Evolutionary conservation across 1,284 basidiomycete species (phyloP), one percentile per base, ranked within the genome.

Genomic region (Spongiforma sp.): DNA sequence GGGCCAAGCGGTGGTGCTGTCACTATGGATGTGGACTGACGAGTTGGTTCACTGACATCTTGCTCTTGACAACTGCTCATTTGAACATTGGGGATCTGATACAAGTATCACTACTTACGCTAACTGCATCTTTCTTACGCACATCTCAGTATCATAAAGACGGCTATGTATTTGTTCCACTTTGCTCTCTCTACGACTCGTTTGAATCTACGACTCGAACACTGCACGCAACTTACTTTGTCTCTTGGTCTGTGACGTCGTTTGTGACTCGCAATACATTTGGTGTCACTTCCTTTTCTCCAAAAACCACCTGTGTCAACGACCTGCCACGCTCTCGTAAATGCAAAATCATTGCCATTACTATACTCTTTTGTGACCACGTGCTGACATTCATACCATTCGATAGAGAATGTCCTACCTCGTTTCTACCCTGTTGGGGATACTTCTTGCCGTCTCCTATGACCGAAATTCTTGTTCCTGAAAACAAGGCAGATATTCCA

Each of bases 341-440:
- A n/a, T n/a, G n/a, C n/a, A n/a, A n/a, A n/a, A n/a, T n/a, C n/a
- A n/a, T n/a, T n/a, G n/a, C n/a, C n/a, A n/a, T n/a, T n/a, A n/a
- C n/a, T n/a, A n/a, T n/a, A n/a, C n/a, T n/a, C n/a, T n/a, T n/a
- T n/a, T n/a, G n/a, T n/a, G n/a, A n/a, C n/a, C n/a, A n/a, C n/a
- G n/a, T n/a, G n/a, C n/a, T n/a, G n/a, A n/a, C n/a, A n/a, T 15
- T 37, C 24, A 26, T 9, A 5, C 34, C 48, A 17, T n/a, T 50
- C 33, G 19, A n/a, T 17, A 19, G 64, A 43, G 19, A 34, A 82
- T 83, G 82, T 75, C 80, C 75, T 7, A 72, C 67, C 0, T 84
- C 76, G n/a, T 60, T 86, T 86, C 74, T 87, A 86, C 70, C 81
- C 86, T 0, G 79, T 86, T 43, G 86, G 86, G n/a, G 88, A 87